Evolutionary conservation across 768 basidiomycete genomes (phyloP).

Genomic region (Mycena vitilis): DNA sequence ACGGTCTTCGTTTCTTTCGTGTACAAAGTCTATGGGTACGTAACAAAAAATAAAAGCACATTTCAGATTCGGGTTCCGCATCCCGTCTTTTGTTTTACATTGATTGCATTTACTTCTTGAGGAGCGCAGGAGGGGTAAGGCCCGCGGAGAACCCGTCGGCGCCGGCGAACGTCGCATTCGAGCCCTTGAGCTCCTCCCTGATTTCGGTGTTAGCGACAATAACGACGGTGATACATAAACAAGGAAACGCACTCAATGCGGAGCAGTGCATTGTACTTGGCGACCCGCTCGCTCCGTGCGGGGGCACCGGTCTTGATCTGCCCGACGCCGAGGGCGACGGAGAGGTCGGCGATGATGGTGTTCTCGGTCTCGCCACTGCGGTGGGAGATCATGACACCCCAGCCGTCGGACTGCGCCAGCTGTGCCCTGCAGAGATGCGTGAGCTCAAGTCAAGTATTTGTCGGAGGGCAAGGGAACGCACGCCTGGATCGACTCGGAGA

Average conservation of each 20-base stretch:
- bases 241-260: constrained; percentile 81
- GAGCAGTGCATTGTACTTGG: constrained; percentile 91
- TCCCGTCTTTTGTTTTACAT: constrained; percentile 10
- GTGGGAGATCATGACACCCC: constrained; percentile 99
- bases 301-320: constrained; percentile 99
- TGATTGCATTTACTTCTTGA: constrained; percentile 64
- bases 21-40: constrained; percentile 29
- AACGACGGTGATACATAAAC: constrained; percentile 15
- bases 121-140: constrained; percentile 73
- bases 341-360: constrained; percentile 95
- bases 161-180: constrained; percentile 78
- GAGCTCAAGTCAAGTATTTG: not conserved
- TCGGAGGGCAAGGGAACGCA: constrained; percentile 54
- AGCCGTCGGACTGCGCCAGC: constrained; percentile 93
- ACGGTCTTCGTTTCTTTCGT: constrained; percentile 13
- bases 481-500: constrained; percentile 99
- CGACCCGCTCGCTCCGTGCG: constrained; percentile 95
- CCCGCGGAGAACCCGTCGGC: constrained; percentile 86
- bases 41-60: constrained; percentile 33
- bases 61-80: constrained; percentile 14
- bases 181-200: constrained; percentile 81
- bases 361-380: constrained; percentile 99
- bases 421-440: constrained; percentile 73
- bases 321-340: constrained; percentile 91
- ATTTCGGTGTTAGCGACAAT: constrained; percentile 5